Conservation (phyloP, 352 stramenopile genomes). For the Pythium pyrilobum region DNA sequence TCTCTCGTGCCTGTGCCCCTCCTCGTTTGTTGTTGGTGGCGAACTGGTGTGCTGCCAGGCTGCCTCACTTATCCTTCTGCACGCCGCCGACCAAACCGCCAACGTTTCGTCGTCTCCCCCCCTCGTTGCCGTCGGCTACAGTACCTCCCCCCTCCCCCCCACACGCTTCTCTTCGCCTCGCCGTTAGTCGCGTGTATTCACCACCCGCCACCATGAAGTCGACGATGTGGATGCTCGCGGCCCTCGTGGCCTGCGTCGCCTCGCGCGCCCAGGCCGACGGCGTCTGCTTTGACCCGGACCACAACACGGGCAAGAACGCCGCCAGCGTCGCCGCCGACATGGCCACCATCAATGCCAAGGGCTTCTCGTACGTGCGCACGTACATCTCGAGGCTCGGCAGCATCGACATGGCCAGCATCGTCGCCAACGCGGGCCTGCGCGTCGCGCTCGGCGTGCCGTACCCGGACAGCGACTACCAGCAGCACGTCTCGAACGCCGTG, state of each 20-base stretch:
- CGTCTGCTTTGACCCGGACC: constrained; percentile 67
- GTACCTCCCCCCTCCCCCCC: constrained; percentile 4
- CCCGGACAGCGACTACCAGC: constrained; percentile 31
- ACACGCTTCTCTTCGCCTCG: not conserved
- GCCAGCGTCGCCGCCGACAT: constrained; percentile 39
- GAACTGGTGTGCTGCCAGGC: not conserved
- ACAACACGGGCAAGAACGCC: constrained; percentile 31
- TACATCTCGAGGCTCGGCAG: constrained; percentile 61
- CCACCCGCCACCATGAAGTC: constrained; percentile 30
- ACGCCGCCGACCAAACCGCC: constrained; percentile 6
- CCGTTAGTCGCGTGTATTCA: constrained; percentile 5
- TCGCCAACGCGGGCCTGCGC: constrained; percentile 41
- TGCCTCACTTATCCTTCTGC: constrained; percentile 20
- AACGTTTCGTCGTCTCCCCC: too few species aligned
- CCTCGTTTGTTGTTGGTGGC: not conserved
- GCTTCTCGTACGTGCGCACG: constrained; percentile 60
- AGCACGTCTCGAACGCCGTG: constrained; percentile 38
- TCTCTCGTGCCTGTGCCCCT: too few species aligned
- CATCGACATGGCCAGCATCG: constrained; percentile 42
- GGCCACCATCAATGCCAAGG: constrained; percentile 35
- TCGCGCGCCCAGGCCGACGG: constrained; percentile 44
- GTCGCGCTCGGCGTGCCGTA: constrained; percentile 48
- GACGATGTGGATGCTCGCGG: constrained; percentile 24
- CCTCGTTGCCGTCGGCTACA: constrained; percentile 3
- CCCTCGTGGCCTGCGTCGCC: constrained; percentile 30